Evolutionary conservation across 139 green algal species (phyloP).

Genomic region (Eudorina sp.): DNA sequence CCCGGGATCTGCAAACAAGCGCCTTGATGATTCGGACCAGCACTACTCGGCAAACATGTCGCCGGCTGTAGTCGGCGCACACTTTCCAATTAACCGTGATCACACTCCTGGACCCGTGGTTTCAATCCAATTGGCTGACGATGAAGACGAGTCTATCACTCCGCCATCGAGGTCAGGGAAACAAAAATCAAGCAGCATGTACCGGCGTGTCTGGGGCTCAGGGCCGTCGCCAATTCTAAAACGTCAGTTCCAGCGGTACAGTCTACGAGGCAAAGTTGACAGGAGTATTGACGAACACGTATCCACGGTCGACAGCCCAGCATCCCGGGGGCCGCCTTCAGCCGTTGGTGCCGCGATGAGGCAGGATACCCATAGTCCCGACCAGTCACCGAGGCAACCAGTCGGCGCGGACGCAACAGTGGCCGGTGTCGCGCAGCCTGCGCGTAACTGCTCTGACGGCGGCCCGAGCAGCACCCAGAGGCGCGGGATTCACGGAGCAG

Average conservation of each 20-base stretch:
- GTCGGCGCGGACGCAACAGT: too few species aligned
- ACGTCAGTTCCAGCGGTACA: constrained; percentile 6
- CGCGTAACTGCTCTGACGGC: too few species aligned
- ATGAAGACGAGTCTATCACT: background rate
- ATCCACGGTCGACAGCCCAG: background rate
- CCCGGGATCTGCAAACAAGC: too few species aligned
- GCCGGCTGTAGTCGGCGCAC: too few species aligned
- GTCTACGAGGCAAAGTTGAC: background rate
- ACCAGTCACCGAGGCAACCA: background rate
- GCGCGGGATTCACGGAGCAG: too few species aligned
- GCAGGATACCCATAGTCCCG: background rate
- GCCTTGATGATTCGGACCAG: too few species aligned
- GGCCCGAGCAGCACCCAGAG: too few species aligned
- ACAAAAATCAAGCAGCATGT: background rate
- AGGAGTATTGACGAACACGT: background rate
- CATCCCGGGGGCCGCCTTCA: background rate
- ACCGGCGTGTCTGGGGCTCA: background rate
- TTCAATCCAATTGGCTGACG: background rate
- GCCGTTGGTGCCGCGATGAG: background rate
- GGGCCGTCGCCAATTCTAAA: background rate
- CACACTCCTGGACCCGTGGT: background rate
- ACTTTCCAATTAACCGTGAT: too few species aligned
- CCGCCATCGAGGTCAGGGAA: background rate
- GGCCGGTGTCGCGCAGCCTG: too few species aligned
- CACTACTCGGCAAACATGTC: too few species aligned